Base-by-base conservation (phyloP, 2,329 filamentous ascomycete genomes). In the Aspergillus transmontanensis region DNA sequence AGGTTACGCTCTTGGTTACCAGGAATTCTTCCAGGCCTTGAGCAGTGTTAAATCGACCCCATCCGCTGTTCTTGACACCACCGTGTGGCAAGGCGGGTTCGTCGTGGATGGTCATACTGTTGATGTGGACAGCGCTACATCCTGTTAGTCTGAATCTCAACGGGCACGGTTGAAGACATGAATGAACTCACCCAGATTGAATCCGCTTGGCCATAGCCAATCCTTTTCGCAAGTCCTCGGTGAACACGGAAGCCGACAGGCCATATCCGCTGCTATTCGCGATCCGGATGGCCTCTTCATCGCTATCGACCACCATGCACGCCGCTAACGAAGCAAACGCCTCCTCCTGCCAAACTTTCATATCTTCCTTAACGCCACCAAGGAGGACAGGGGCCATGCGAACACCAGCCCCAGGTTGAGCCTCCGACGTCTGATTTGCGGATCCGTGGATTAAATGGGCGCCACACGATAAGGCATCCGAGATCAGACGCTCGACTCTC, bases 231-330 rank as follows among this genome's bases (percentile, higher is more conserved):
- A 94, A 75, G 74, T 92, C 87, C 66, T 86, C 81, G 0, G 91
- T 93, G 74, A 93, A 95, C 1, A 95, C 85, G 0, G 90, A 84
- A 1, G 87, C 85, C 2, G 83, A 82, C 6, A 95, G 82, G 1
- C 92, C 92, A 73, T 93, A 94, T 46, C 91, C 89, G 12, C 89
- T 91, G 67, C 93, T 88, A 73, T 96, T 95, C 5, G 91, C 90
- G 12, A 94, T 81, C 19, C 82, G 79, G 34, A 94, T 78, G 0
- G 90, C 91, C 60, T 92, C 90, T 43, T 91, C 89, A 41, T 77
- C 74, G 43, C 70, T 80, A 14, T 86, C 81, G 41, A 93, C 83
- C n/a, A 84, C 80, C 57, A 90, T 86, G 26, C 94, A 75, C 6
- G 86, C 87, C 0, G 93, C 89, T 0, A 86, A 85, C 0, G 92